These are phyloP conservation scores for Cephalotrichum gorgonifer DNA, from an alignment of 2,329 filamentous ascomycete genomes.

Conservation along the genomic window DNA sequence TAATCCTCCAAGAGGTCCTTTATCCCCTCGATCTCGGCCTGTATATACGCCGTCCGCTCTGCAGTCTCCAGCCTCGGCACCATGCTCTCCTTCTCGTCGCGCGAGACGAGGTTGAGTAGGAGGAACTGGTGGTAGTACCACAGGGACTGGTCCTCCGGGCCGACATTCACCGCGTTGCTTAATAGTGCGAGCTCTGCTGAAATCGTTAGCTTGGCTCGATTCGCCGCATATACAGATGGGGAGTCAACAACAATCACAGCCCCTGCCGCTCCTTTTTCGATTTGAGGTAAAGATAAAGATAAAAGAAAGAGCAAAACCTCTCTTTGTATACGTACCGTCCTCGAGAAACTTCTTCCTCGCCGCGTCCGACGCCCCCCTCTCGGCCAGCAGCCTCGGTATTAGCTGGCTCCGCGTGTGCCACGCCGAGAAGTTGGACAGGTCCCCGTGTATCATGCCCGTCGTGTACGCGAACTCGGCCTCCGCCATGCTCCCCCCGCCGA, in stretches of 20 bases:
- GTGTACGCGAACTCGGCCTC: conserved; percentile 85
- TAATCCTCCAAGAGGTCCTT: conserved; percentile 54
- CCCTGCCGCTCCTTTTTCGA: too few species aligned
- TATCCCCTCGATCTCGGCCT: conserved; percentile 63
- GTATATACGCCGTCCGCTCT: conserved; percentile 57
- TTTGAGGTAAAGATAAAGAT: too few species aligned
- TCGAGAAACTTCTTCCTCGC: conserved; percentile 63
- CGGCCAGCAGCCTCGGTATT: conserved; percentile 64
- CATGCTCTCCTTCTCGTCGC: conserved; percentile 43
- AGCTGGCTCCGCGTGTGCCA: conserved; percentile 88
- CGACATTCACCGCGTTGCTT: conserved; percentile 70
- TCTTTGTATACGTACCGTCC: conserved; percentile 50
- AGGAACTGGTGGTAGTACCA: conserved; percentile 96
- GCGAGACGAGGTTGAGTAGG: conserved; percentile 55
- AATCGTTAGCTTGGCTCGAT: background rate
- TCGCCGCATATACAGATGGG: too few species aligned
- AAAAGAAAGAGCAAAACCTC: too few species aligned
- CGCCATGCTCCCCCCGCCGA: conserved; percentile 52
- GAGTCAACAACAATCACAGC: too few species aligned
- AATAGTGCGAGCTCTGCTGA: conserved; percentile 62
- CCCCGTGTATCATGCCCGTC: conserved; percentile 61
- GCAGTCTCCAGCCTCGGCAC: conserved; percentile 49
- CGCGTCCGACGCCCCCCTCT: conserved; percentile 53
- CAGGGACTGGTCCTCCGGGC: conserved; percentile 87
- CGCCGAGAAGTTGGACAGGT: conserved; percentile 91